Base-by-base conservation (phyloP, 495 filamentous ascomycete species). In the Podospora pseudoanserina region DNA sequence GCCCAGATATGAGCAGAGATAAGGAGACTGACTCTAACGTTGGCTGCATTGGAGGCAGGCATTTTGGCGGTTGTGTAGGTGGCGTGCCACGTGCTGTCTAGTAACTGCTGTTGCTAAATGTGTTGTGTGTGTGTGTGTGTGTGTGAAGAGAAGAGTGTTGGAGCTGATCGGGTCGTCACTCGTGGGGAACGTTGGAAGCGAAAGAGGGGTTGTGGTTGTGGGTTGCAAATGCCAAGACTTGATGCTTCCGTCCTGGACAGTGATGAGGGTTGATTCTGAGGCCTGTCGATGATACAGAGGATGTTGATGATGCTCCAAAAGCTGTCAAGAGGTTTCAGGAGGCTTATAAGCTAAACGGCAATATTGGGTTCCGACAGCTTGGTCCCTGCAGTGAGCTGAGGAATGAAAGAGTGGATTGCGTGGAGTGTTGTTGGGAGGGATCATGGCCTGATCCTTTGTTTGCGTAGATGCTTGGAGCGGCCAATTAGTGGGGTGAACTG, bases 401-500 rank as follows among this genome's bases (percentile, higher is more conserved):
- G 39, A 49, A 16, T 11, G 39, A 16, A 11, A 18, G 5, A 49
- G 39, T 49, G 39, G 39, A 49, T 49, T 39, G 39, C 39, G 13
- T 49, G 39, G 39, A 49, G 39, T 49, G 39, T 11, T 49, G 39
- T 13, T 11, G 30, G 23, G 20, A 61, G 27, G 27, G 26, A 18
- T 18, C 26, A 27, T 18, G 23, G 30, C 13, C 26, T 23, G 56
- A 59, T 20, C 56, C 19, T 59, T 59, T 27, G 19, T 59, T 61
- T 28, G 26, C 59, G 26, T 61, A 7, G n/a, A 20, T 60, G 58
- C 58, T 32, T 32, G 30, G 30, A 32, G 30, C 30, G 30, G 58
- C 58, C 58, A 5, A 60, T 19, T 60, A 23, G 59, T 61, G 59
- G 59, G 59, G 59, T 61, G 59, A 61, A 13, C 26, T 61, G 59